phyloP scores from a whole-genome alignment of 176 grass and related monocot species.

The Bromus sterilis region DNA sequence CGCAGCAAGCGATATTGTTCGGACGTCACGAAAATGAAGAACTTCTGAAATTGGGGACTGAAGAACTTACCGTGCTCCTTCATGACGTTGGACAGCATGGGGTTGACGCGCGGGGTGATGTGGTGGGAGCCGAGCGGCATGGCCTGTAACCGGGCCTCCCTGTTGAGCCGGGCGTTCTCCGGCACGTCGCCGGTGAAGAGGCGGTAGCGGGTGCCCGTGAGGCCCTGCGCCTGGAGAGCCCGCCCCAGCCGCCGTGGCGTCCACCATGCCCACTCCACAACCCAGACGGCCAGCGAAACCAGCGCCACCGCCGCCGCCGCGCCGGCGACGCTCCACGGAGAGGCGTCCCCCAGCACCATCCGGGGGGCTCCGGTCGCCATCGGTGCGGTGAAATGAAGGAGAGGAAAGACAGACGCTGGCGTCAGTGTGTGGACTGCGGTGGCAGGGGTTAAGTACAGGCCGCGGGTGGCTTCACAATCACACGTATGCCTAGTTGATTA shows the following conservation, averaged over 20 bases:
- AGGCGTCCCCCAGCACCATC: not conserved
- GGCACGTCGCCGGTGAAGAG: constrained; percentile 35
- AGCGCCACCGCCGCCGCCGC: constrained; percentile 10
- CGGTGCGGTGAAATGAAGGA: not conserved
- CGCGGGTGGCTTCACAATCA: not conserved
- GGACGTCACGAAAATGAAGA: not conserved
- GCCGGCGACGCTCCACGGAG: constrained; percentile 12
- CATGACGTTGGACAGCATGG: not conserved
- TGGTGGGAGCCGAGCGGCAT: constrained; percentile 33
- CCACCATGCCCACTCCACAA: constrained; percentile 36
- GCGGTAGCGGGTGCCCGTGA: constrained; percentile 33
- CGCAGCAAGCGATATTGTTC: not conserved
- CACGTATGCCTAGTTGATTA: not conserved
- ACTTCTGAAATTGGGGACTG: not conserved
- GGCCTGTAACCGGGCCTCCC: constrained; percentile 18
- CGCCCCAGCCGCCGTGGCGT: constrained; percentile 42
- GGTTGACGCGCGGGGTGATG: constrained; percentile 16
- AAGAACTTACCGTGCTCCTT: constrained; percentile 17
- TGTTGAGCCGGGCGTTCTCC: constrained; percentile 21
- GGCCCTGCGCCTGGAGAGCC: constrained; percentile 33
- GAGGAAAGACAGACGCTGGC: not conserved
- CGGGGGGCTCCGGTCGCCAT: not conserved
- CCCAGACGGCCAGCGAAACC: not conserved
- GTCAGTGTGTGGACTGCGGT: not conserved
- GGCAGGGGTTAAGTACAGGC: not conserved